Evolutionary conservation across 1,139 yeast genomes (phyloP), one percentile per base, ranked within the genome.

Genomic region (Yamadazyma jaroonii): DNA sequence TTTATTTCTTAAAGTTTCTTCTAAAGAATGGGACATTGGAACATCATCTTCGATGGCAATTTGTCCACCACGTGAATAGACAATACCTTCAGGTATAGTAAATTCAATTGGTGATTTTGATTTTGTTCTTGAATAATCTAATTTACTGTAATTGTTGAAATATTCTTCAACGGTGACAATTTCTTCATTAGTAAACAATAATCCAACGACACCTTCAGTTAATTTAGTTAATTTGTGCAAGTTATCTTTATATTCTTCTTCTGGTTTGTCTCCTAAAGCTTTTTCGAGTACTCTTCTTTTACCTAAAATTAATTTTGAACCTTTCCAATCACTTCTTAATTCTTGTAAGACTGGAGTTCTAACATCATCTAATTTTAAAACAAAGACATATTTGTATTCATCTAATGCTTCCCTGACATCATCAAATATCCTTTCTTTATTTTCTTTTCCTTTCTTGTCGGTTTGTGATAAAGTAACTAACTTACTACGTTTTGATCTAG

Each of bases 271-370:
- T 47, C 98, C 98, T 25, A 92, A 70, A 2, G 97, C 95, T 65
- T 90, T 88, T 57, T 87, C 94, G 59, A 94, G 74, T 10, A 92
- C 96, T 62, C 89, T 84, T 60, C 95, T 85, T 61, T 92, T 88
- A 48, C 98, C 98, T 66, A 90, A 75, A 44, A 88, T 72, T 46
- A 90, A 71, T 59, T 88, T 84, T 29, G 96, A 87, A 9, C 96
- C 97, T 30, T 67, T 66, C 98, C 98, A 92, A 52, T 88, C 95
- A 32, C 79, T 76, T 71, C 98, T 80, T 43, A 92, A 83, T 51
- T 88, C 95, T 64, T 92, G 96, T 53, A 92, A 73, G 41, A 90
- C 96, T 39, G 96, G 95, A 44, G 96, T 94, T 67, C 98, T 84
- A 59, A 92, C 95, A 65, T 90, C 94, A 57, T 88, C 94, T 46